Evolutionary conservation across 768 basidiomycete species (phyloP), one percentile per base, ranked within the genome.

Genomic region (Boletus subcaerulescens): DNA sequence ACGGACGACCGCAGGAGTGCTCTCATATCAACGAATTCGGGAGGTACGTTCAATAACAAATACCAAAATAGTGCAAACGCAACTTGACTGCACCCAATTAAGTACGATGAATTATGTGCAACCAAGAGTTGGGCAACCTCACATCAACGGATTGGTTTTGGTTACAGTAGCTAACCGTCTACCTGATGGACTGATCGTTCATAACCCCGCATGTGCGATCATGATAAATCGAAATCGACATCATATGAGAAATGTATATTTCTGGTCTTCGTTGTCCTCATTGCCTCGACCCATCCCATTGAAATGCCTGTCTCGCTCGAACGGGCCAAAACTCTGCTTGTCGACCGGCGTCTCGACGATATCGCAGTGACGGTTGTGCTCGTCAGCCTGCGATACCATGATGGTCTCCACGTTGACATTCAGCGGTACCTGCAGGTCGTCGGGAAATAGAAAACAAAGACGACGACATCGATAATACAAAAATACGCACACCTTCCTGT

Each of bases 361-460:
- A n/a, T 58, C 62, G 14, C 44, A 56, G 35, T 38, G 59, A n/a
- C 52, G 56, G 35, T 63, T 52, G 36, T 59, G 47, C 17, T 68
- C 70, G 32, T 70, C 69, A 5, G 71, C 60, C 26, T 66, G 63
- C 6, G 69, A 70, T 3, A 71, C 60, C 6, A 72, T 55, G 7
- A 69, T 69, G 0, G 70, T 71, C 26, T 71, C 69, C 2, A 71
- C 69, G 41, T 71, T 71, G 51, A 71, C 69, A 5, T 69, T 72
- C 2, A 71, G 62, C 35, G 66, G 66, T 26, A 62, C 32, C 63
- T 10, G 1, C 0, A n/a, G 1, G n/a, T 12, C 11, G 8, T 47
- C 9, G 54, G 20, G 5, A 35, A 49, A 9, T 14, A 20, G 10
- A 57, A 18, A 17, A 32, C 4, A 26, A 8, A 35, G 2, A 15